These are phyloP conservation scores for Erysimum cheiranthoides DNA, from an alignment of 345 rosid genomes.

Conservation along the genomic window DNA sequence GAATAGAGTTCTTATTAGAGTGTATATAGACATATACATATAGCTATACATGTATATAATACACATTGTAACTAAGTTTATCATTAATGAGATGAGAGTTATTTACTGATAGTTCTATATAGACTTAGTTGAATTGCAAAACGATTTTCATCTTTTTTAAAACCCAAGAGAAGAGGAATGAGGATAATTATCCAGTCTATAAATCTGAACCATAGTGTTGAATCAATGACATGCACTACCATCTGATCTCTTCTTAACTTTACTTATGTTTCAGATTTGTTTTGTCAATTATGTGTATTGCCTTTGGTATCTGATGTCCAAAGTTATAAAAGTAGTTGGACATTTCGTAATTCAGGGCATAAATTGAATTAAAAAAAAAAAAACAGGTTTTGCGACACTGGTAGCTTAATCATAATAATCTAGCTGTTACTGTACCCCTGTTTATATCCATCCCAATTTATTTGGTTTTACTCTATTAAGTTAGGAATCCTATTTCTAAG, in stretches of 20 bases:
- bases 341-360: slow-evolving; percentile 70
- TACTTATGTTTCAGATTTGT: no score
- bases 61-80: no score
- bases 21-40: no score
- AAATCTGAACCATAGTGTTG: slow-evolving; percentile 54
- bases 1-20: no score
- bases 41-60: no score
- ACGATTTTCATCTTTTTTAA: background rate
- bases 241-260: slow-evolving; percentile 66
- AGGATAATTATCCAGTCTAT: slow-evolving; percentile 74
- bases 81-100: no score
- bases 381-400: slow-evolving; percentile 80
- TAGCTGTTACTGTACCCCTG: slow-evolving; percentile 76
- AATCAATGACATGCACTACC: slow-evolving; percentile 79
- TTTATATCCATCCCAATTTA: slow-evolving; percentile 42
- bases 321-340: slow-evolving; percentile 56
- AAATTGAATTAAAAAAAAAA: slow-evolving; percentile 41
- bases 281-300: slow-evolving; percentile 28
- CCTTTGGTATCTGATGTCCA: slow-evolving; percentile 90
- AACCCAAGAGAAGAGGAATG: slow-evolving; percentile 48
- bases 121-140: background rate
- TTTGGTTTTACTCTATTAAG: background rate
- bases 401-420: slow-evolving; percentile 54
- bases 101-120: no score
- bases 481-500: background rate